Base-by-base conservation (phyloP, 1,284 basidiomycete species). In the Moesziomyces globuligerus region DNA sequence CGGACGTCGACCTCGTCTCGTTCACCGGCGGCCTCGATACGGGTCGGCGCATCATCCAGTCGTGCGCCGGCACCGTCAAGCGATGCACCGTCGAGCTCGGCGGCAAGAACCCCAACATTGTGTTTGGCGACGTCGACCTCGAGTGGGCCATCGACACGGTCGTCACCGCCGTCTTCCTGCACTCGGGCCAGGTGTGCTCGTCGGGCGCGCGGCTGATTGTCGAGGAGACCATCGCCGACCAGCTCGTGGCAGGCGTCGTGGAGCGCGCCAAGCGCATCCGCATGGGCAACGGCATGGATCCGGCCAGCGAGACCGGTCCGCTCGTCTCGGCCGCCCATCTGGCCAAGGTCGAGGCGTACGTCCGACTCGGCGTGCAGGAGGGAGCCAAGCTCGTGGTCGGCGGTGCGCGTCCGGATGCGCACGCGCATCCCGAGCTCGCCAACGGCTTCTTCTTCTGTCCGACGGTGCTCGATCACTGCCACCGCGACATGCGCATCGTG, bases 151-250 rank as follows among this genome's bases (percentile, higher is more conserved):
- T 80, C 43, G 81, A 82, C 60, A 76, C 72, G 21, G 79, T 81
- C 11, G 53, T 70, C n/a, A 82, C 81, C 3, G 79, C 72, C 4
- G 78, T 81, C 7, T 82, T 82, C 44, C 45, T 77, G 37, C 81
- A 82, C 49, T 79, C 78, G 3, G 81, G 81, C n/a, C 81, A 82
- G 46, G 81, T 82, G 6, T 82, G 81, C 74, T 79, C 75, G 15
- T 72, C 75, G 2, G 81, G 79, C 23, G 74, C 81, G 21, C 60
- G 81, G 3, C 56, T 82, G 47, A 81, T 82, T 37, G 80, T 82
- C 17, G 81, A 81, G 45, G 80, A 82, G 48, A 65, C 64, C 32
- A 79, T 82, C 42, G 81, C 79, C 7, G 79, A 82, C 46, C 60
- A 64, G 53, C 74, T 82, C 13, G 75, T 82, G 1, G 70, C 68